Evolutionary conservation across 2,329 filamentous ascomycete species (phyloP).

Genomic region (Xylaria sp.): DNA sequence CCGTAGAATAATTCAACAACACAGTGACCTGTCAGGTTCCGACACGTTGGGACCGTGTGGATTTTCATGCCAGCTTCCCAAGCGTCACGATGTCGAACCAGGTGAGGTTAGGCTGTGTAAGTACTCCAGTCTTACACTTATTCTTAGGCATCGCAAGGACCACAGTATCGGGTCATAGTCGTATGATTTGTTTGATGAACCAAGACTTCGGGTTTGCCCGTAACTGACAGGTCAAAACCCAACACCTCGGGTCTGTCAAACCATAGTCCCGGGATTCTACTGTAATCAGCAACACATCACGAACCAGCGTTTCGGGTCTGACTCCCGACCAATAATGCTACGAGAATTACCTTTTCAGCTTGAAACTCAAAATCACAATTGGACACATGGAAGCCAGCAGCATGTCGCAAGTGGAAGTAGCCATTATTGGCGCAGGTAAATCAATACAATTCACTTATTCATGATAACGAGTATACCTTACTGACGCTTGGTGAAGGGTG

Average conservation of each 20-base stretch:
- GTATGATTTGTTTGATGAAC: constrained; percentile 26
- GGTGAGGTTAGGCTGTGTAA: neutral
- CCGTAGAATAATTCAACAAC: neutral
- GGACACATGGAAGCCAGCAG: constrained; percentile 22
- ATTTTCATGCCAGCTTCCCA: neutral
- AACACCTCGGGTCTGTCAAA: constrained; percentile 25
- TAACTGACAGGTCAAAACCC: constrained; percentile 32
- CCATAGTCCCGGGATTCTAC: constrained; percentile 8
- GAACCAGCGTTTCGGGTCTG: constrained; percentile 26
- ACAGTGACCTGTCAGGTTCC: constrained; percentile 23
- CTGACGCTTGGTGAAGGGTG: constrained; percentile 37
- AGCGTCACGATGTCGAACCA: neutral
- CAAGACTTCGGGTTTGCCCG: constrained; percentile 26
- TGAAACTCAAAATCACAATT: neutral
- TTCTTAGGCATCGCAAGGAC: constrained; percentile 26
- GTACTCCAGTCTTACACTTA: neutral
- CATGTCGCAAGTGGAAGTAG: constrained; percentile 39
- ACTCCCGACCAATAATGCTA: constrained; percentile 6
- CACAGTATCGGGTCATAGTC: constrained; percentile 34
- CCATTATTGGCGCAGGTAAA: constrained; percentile 45
- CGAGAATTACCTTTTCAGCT: neutral
- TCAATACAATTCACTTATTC: neutral
- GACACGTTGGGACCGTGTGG: constrained; percentile 27
- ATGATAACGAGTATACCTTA: neutral
- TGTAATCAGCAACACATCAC: constrained; percentile 15